These are phyloP conservation scores for Amorphotheca resinae DNA, from an alignment of 495 filamentous ascomycete genomes.

Conservation along the genomic window DNA sequence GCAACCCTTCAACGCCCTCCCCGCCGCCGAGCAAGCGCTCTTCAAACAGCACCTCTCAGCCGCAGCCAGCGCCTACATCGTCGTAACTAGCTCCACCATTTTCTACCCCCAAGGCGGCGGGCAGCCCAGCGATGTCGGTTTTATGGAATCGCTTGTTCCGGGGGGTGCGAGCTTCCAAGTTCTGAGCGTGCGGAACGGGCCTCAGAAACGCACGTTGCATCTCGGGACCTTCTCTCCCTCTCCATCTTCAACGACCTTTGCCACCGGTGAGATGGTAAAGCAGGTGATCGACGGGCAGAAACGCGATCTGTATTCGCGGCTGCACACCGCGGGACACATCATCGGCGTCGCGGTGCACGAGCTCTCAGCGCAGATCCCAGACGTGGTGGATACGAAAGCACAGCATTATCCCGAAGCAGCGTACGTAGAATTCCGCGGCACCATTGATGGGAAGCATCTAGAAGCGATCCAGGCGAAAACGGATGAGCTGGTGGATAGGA, in stretches of 20 bases:
- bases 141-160: slow-evolving; percentile 27
- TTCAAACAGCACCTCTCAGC: slow-evolving; percentile 31
- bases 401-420: slow-evolving; percentile 50
- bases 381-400: slow-evolving; percentile 48
- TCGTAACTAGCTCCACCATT: slow-evolving; percentile 49
- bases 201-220: slow-evolving; percentile 42
- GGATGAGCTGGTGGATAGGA: slow-evolving; percentile 36
- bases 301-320: slow-evolving; percentile 42
- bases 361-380: slow-evolving; percentile 27
- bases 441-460: slow-evolving; percentile 47
- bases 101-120: slow-evolving; percentile 58
- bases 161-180: slow-evolving; percentile 30
- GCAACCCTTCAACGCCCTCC: slow-evolving; percentile 31
- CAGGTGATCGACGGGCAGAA: slow-evolving; percentile 42
- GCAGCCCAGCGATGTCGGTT: slow-evolving; percentile 48
- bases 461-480: slow-evolving; percentile 39
- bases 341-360: slow-evolving; percentile 45
- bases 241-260: slow-evolving; percentile 15
- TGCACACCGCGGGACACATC: slow-evolving; percentile 54
- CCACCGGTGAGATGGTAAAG: slow-evolving; percentile 26
- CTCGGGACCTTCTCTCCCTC: slow-evolving; percentile 35
- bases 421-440: slow-evolving; percentile 43
- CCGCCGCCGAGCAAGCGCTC: slow-evolving; percentile 32
- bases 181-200: slow-evolving; percentile 34
- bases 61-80: slow-evolving; percentile 31